Conservation (phyloP, 2,329 filamentous ascomycete genomes). For the Penicillium sp. region DNA sequence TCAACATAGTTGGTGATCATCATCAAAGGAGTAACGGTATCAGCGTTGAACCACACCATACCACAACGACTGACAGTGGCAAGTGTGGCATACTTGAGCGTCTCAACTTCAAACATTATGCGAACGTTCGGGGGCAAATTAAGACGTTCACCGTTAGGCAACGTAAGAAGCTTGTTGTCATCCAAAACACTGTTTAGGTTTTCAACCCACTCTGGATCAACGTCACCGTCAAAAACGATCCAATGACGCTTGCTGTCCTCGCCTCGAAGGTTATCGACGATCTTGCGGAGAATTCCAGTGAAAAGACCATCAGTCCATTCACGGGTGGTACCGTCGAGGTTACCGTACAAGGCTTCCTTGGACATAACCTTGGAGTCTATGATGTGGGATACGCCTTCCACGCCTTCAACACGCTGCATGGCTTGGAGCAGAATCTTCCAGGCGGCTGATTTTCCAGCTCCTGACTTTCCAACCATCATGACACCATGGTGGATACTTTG, state of each 20-base stretch:
- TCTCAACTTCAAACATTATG: slow-evolving; percentile 99
- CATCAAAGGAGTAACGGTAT: slow-evolving; percentile 90
- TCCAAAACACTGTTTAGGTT: slow-evolving; percentile 99
- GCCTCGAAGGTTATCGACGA: slow-evolving; percentile 96
- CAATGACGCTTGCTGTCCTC: slow-evolving; percentile 96
- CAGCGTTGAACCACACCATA: slow-evolving; percentile 99
- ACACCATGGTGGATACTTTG: slow-evolving; percentile 98
- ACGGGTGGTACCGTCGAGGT: slow-evolving; percentile 89
- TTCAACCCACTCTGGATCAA: slow-evolving; percentile 99
- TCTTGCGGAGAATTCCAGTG: slow-evolving; percentile 95
- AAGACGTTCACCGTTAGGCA: slow-evolving; percentile 96
- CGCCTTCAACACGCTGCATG: slow-evolving; percentile 80
- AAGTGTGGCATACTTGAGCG: slow-evolving; percentile 91
- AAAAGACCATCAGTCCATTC: slow-evolving; percentile 99
- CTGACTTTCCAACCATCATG: slow-evolving; percentile 99
- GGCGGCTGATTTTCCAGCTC: slow-evolving; percentile 92
- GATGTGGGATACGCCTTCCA: slow-evolving; percentile 93
- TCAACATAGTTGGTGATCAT: slow-evolving; percentile 90
- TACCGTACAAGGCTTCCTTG: slow-evolving; percentile 95
- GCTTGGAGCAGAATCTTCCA: slow-evolving; percentile 93
- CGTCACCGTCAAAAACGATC: slow-evolving; percentile 99
- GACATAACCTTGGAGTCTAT: slow-evolving; percentile 99
- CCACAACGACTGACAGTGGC: slow-evolving; percentile 99
- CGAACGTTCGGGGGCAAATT: slow-evolving; percentile 92
- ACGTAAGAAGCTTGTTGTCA: slow-evolving; percentile 94